Conservation (phyloP, 2,329 filamentous ascomycete genomes). For the Ceratocystis alfenasii region DNA sequence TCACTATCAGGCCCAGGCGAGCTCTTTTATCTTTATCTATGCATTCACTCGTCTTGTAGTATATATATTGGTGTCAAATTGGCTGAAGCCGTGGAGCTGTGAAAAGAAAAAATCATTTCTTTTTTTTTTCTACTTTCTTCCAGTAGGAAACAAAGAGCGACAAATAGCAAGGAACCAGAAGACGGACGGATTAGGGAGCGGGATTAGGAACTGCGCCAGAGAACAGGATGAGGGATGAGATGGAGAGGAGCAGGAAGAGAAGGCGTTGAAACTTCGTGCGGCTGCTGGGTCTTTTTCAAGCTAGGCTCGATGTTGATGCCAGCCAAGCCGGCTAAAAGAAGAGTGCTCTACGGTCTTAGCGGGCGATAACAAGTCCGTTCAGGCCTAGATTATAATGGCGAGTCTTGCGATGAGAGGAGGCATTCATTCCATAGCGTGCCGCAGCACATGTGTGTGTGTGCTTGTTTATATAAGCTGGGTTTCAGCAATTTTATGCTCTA, state of each 20-base stretch:
- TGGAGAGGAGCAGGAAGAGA: not conserved
- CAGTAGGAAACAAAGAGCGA: not conserved
- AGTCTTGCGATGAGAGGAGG: too few species aligned
- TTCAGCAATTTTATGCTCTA: too few species aligned
- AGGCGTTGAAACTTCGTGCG: not conserved
- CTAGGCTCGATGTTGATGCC: not conserved
- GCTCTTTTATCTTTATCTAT: too few species aligned
- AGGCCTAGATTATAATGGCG: not conserved
- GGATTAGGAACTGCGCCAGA: not conserved
- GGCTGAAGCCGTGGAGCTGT: too few species aligned
- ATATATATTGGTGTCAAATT: too few species aligned
- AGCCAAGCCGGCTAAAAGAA: not conserved
- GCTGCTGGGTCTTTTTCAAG: not conserved
- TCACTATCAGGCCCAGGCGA: not conserved
- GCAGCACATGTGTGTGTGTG: not conserved
- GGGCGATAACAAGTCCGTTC: not conserved
- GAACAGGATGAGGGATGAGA: not conserved
- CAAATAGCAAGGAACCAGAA: not conserved
- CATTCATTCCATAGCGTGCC: too few species aligned
- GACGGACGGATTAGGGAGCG: not conserved
- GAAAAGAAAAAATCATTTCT: too few species aligned
- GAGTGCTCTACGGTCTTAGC: not conserved
- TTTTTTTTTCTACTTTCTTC: not conserved
- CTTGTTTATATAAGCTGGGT: not conserved
- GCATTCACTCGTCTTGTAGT: too few species aligned